phyloP scores from a whole-genome alignment of 352 stramenopile species.

The Globisporangium sylvaticum region DNA sequence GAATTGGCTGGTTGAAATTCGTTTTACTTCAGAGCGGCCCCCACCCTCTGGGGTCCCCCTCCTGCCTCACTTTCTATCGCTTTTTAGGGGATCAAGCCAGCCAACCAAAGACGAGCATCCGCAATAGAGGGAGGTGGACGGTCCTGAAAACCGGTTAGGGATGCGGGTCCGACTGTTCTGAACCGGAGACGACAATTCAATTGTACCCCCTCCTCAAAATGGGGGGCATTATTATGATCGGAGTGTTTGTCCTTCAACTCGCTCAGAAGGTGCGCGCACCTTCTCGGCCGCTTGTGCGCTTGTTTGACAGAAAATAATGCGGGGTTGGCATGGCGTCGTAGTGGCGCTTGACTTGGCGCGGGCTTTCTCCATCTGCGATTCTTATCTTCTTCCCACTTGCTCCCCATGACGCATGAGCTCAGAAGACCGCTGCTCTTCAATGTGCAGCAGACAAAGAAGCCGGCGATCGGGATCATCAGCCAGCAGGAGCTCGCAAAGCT shows the following conservation, averaged over 20 bases:
- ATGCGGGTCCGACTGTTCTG: not conserved
- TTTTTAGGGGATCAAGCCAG: conserved; percentile 5
- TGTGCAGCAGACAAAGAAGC: conserved; percentile 35
- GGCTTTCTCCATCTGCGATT: not conserved
- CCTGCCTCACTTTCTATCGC: not conserved
- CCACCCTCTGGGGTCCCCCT: conserved; percentile 5
- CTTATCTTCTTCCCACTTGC: too few relatives aligned
- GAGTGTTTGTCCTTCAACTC: not conserved
- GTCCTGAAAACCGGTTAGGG: conserved; percentile 3
- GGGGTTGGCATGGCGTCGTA: not conserved
- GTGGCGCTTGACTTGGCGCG: not conserved
- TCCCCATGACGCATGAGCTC: conserved; percentile 49
- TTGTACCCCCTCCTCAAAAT: not conserved
- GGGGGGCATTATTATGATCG: not conserved
- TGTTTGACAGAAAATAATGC: not conserved
- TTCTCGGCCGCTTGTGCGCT: not conserved
- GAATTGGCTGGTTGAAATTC: conserved; percentile 83
- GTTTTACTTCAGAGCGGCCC: conserved; percentile 38
- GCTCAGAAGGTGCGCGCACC: not conserved
- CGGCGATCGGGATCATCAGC: conserved; percentile 46
- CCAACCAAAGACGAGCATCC: conserved; percentile 7
- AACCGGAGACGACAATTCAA: not conserved
- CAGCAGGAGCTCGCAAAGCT: conserved; percentile 38
- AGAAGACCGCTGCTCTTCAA: conserved; percentile 52
- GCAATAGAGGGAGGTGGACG: not conserved